A percentile compares a stretch with the other conserved stretches of the same genome.
phyloP scores from a whole-genome alignment of 305 asterid species.

The Andrographis paniculata region DNA sequence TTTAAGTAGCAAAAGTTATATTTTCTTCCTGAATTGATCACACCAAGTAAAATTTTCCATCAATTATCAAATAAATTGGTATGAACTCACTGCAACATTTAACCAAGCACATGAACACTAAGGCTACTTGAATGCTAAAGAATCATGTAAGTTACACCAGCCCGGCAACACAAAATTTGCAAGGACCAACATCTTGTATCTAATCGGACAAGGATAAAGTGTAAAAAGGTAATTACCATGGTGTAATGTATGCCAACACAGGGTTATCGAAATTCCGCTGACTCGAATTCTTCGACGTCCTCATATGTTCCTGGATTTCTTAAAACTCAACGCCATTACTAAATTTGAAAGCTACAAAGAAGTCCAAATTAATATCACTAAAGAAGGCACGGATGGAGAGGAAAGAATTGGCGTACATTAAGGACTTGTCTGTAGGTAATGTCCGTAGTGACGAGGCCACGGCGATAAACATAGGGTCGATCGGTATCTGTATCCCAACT shows the following conservation, averaged over 20 bases:
- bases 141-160: too few relatives aligned
- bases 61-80: too few relatives aligned
- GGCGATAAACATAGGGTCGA: slow-evolving; percentile 35
- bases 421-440: slow-evolving; percentile 51
- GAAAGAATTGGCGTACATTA: slow-evolving; percentile 36
- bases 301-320: slow-evolving; percentile 67
- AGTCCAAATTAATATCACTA: not conserved
- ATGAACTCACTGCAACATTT: too few relatives aligned
- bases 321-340: slow-evolving; percentile 18
- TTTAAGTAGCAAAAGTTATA: not conserved
- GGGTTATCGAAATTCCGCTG: slow-evolving; percentile 63
- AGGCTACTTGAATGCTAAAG: too few relatives aligned
- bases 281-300: slow-evolving; percentile 48
- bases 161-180: too few relatives aligned
- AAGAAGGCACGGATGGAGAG: not conserved
- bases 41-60: too few relatives aligned
- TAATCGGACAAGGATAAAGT: too few relatives aligned
- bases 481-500: slow-evolving; percentile 12
- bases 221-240: slow-evolving; percentile 43
- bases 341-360: slow-evolving; percentile 13
- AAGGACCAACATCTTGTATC: too few relatives aligned
- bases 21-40: too few relatives aligned
- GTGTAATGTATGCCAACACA: slow-evolving; percentile 86
- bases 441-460: slow-evolving; percentile 45
- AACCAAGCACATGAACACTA: too few relatives aligned